These are phyloP conservation scores for Saccharum officinarum DNA, from an alignment of 176 grass and related monocot genomes.

Conservation along the genomic window DNA sequence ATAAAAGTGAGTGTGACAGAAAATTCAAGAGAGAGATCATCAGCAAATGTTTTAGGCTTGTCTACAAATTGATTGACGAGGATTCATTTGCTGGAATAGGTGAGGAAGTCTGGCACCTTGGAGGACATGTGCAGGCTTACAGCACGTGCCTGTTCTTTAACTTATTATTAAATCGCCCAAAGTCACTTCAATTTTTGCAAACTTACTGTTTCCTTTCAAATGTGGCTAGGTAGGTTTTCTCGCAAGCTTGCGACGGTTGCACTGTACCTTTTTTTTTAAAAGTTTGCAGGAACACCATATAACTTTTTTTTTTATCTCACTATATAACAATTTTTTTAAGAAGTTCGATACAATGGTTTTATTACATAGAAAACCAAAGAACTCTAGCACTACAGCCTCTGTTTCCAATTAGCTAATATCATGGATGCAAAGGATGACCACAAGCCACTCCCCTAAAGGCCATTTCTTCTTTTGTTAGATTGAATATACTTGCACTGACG, in stretches of 20 bases:
- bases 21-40: conserved; percentile 6
- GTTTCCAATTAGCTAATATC: neutral
- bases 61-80: neutral
- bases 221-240: neutral
- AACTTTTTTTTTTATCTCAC: neutral
- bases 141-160: neutral
- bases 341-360: neutral
- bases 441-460: neutral
- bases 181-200: neutral
- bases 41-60: neutral
- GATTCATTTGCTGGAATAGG: neutral
- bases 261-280: neutral
- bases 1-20: neutral
- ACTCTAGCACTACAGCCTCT: too few relatives aligned
- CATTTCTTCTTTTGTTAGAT: neutral
- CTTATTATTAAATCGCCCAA: neutral
- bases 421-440: neutral
- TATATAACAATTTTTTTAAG: neutral
- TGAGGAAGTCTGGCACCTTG: neutral
- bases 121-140: neutral
- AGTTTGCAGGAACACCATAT: neutral
- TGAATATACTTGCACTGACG: too few relatives aligned
- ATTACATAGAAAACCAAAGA: too few relatives aligned
- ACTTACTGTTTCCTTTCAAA: neutral
- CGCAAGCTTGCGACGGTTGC: neutral